These are phyloP conservation scores for Mycena indigotica DNA, from an alignment of 768 basidiomycete species.

Conservation along the genomic window DNA sequence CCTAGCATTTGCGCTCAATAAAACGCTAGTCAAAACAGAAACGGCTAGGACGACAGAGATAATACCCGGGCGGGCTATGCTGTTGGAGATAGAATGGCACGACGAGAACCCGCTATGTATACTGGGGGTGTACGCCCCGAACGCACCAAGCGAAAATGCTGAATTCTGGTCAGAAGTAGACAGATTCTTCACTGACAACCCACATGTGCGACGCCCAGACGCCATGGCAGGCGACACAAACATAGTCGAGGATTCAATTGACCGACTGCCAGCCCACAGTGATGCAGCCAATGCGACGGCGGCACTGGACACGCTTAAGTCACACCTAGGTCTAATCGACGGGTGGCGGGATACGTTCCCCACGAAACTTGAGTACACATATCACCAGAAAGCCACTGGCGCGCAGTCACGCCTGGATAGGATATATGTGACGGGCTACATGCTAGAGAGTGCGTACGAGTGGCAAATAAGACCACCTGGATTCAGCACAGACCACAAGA, in stretches of 20 bases:
- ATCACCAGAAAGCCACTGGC: constrained; percentile 15
- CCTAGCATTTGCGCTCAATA: too few relatives aligned
- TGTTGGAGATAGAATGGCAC: not conserved
- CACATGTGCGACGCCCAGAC: constrained; percentile 27
- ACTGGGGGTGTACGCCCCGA: constrained; percentile 40
- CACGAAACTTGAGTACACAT: constrained; percentile 30
- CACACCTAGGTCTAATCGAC: constrained; percentile 25
- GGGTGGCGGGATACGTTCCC: constrained; percentile 36
- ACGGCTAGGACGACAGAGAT: not conserved
- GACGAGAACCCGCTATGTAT: constrained; percentile 23
- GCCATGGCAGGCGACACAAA: constrained; percentile 47
- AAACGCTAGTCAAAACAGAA: not conserved
- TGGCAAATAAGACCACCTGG: constrained; percentile 28
- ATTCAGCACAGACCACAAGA: constrained; percentile 34
- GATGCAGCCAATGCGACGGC: constrained; percentile 21
- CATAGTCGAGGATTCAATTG: constrained; percentile 39
- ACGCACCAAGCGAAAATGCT: constrained; percentile 26
- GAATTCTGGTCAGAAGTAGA: constrained; percentile 32
- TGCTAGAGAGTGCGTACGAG: constrained; percentile 18
- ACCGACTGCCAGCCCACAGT: constrained; percentile 30
- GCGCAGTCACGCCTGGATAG: constrained; percentile 29
- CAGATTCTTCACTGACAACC: constrained; percentile 4
- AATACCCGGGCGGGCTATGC: not conserved
- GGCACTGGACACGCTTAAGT: constrained; percentile 27
- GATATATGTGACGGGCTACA: constrained; percentile 31